These are phyloP conservation scores for Fraxinus angustifolia DNA, from an alignment of 305 asterid species.

Conservation along the genomic window DNA sequence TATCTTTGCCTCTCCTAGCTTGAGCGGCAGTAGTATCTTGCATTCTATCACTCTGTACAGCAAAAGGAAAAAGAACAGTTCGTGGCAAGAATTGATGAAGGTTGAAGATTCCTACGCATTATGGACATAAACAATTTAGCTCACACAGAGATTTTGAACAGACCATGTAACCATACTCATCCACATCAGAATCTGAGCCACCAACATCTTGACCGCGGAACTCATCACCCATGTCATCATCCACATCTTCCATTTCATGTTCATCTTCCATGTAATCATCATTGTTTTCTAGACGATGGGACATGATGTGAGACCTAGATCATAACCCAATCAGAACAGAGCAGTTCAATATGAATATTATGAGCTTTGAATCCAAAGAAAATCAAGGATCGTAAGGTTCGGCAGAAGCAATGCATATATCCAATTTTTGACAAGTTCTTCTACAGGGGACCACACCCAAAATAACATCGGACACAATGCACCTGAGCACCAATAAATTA, in stretches of 20 bases:
- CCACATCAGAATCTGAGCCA: conserved; percentile 76
- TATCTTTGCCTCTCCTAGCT: conserved; percentile 83
- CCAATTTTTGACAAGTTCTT: neutral
- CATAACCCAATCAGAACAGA: neutral
- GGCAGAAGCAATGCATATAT: neutral
- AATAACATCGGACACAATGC: neutral
- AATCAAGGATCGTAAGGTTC: conserved; percentile 7
- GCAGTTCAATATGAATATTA: neutral
- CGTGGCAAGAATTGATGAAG: neutral
- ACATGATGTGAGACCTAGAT: conserved; percentile 49
- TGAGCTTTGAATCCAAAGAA: neutral
- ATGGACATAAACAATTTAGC: neutral
- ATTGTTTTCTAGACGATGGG: conserved; percentile 50
- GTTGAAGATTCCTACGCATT: neutral
- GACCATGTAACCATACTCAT: conserved; percentile 69
- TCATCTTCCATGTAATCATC: conserved; percentile 78
- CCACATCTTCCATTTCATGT: conserved; percentile 68
- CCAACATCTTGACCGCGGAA: conserved; percentile 46
- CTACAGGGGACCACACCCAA: neutral
- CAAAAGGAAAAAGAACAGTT: neutral
- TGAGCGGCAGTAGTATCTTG: conserved; percentile 73
- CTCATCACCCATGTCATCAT: conserved; percentile 64
- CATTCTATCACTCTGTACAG: conserved; percentile 46
- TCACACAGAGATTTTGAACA: conserved; percentile 20
- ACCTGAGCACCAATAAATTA: neutral